A percentile compares a stretch with the other conserved stretches of the same genome.
Evolutionary conservation across 2,329 filamentous ascomycete species (phyloP).

Genomic region (Pseudogymnoascus pannorum): DNA sequence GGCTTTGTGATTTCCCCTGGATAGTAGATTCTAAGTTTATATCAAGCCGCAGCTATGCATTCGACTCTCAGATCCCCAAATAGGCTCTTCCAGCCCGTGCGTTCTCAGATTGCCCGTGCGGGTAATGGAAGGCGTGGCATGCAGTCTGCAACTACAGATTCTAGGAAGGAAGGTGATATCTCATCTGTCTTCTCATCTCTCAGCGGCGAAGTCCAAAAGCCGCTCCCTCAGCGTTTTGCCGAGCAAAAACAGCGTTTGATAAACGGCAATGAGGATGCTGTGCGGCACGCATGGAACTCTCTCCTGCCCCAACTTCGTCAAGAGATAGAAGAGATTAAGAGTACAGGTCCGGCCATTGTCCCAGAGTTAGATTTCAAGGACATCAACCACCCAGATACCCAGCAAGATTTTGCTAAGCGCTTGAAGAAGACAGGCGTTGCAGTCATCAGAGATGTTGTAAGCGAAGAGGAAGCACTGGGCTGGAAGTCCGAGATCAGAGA

Average conservation of each 20-base stretch:
- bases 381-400: conserved; percentile 24
- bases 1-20: background rate
- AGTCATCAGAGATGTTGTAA: conserved; percentile 59
- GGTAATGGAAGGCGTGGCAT: background rate
- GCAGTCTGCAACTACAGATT: background rate
- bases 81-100: background rate
- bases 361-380: conserved; percentile 45
- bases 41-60: background rate
- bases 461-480: conserved; percentile 51
- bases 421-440: conserved; percentile 23
- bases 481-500: conserved; percentile 59
- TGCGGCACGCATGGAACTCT: conserved; percentile 42
- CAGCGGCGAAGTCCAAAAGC: conserved; percentile 37
- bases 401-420: conserved; percentile 15
- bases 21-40: background rate
- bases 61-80: conserved; percentile 5
- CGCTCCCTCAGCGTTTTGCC: conserved; percentile 49
- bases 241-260: conserved; percentile 48
- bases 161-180: conserved; percentile 49
- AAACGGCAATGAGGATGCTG: conserved; percentile 39
- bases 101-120: background rate
- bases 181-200: conserved; percentile 55
- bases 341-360: conserved; percentile 40
- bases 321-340: conserved; percentile 43
- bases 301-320: conserved; percentile 38